Conservation (phyloP, 2,329 filamentous ascomycete genomes). For the Septoria linicola region DNA sequence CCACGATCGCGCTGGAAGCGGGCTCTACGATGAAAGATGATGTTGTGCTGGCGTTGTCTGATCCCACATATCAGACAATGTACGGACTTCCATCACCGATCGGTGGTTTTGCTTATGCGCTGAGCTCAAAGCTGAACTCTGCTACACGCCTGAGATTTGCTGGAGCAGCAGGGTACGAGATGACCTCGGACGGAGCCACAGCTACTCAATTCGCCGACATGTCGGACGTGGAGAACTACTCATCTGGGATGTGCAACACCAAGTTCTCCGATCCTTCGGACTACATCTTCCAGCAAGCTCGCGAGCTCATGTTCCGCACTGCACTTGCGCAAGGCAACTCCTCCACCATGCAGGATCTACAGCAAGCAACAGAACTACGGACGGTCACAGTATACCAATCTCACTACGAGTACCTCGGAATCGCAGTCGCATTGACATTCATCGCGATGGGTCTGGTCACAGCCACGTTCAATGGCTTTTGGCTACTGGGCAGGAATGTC, state of each 20-base stretch:
- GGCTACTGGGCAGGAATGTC: conserved; percentile 19
- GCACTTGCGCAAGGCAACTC: conserved; percentile 21
- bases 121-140: conserved; percentile 19
- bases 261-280: conserved; percentile 19
- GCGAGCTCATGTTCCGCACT: conserved; percentile 24
- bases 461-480: conserved; percentile 17
- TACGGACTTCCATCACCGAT: conserved; percentile 17
- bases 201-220: conserved; percentile 19
- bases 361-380: conserved; percentile 6
- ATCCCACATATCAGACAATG: conserved; percentile 15
- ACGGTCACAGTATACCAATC: conserved; percentile 15
- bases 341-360: conserved; percentile 11
- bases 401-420: conserved; percentile 15
- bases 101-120: conserved; percentile 19
- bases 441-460: conserved; percentile 14
- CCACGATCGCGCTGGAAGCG: conserved; percentile 17
- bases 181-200: conserved; percentile 12
- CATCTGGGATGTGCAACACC: conserved; percentile 11
- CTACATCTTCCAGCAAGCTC: conserved; percentile 19
- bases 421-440: conserved; percentile 16
- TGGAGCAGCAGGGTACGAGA: conserved; percentile 19
- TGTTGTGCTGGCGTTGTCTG: conserved; percentile 1
- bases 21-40: conserved; percentile 4
- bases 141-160: conserved; percentile 14
- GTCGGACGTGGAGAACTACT: conserved; percentile 13